These are phyloP conservation scores for Bolboschoenoplectus hybrid DNA, from an alignment of 202 grass and related monocot species.

Conservation along the genomic window DNA sequence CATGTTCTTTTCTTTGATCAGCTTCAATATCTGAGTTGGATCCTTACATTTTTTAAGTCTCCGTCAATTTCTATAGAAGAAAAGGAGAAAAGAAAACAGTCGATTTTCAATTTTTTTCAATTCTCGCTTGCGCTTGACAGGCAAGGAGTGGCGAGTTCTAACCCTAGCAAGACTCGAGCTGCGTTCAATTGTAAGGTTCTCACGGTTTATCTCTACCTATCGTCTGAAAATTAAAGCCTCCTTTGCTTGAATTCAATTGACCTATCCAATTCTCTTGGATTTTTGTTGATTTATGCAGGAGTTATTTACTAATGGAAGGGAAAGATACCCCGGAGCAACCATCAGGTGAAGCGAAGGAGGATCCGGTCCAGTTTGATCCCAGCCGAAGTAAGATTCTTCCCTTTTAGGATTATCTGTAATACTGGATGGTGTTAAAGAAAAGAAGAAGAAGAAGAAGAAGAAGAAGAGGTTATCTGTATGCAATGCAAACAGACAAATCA, in stretches of 20 bases:
- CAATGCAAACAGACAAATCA: not conserved
- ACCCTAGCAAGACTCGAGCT: not conserved
- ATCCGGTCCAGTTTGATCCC: constrained; percentile 67
- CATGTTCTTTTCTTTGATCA: not conserved
- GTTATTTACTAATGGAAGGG: constrained; percentile 40
- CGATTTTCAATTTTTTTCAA: not conserved
- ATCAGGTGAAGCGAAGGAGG: constrained; percentile 41
- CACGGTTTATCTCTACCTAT: not conserved
- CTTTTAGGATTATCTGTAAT: constrained; percentile 3
- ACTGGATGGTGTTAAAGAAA: not conserved
- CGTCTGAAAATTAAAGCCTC: not conserved
- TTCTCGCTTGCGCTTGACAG: not conserved
- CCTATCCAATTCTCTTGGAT: not conserved
- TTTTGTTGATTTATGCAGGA: constrained; percentile 26
- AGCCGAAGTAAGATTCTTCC: constrained; percentile 60
- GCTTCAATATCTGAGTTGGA: too few relatives aligned
- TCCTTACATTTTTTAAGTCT: not conserved
- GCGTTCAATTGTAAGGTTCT: not conserved
- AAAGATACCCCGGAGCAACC: constrained; percentile 36
- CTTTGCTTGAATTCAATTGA: not conserved
- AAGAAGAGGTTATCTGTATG: not conserved
- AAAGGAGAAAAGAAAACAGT: not conserved
- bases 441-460: too few relatives aligned
- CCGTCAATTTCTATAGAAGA: not conserved
- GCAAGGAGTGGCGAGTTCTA: not conserved